These are phyloP conservation scores for Yarrowia sp. DNA, from an alignment of 805 yeast species.

Conservation along the genomic window DNA sequence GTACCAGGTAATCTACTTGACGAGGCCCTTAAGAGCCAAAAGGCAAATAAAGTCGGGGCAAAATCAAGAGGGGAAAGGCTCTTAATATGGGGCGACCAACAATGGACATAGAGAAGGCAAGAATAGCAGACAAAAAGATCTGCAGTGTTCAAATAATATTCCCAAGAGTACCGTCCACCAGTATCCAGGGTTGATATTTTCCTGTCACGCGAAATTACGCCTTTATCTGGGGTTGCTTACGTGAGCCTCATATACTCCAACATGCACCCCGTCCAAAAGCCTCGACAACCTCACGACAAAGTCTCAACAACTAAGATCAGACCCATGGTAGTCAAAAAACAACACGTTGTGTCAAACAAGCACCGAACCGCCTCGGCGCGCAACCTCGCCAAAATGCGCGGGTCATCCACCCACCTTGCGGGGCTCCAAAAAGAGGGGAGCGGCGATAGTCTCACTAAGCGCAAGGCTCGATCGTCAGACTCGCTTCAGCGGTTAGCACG, in stretches of 20 bases:
- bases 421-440: not conserved
- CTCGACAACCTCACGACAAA: not conserved
- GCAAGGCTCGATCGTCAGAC: slow-evolving; percentile 17
- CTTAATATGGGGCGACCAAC: no score
- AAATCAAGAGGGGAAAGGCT: no score
- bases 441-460: slow-evolving; percentile 22
- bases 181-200: no score
- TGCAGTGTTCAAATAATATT: no score
- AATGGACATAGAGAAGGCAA: no score
- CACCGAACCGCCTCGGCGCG: slow-evolving; percentile 16
- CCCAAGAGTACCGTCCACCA: no score
- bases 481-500: slow-evolving; percentile 9
- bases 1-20: not conserved
- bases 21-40: not conserved
- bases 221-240: not conserved
- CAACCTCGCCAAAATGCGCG: slow-evolving; percentile 10
- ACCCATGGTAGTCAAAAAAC: slow-evolving; percentile 19
- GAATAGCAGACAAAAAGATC: no score
- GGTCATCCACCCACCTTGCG: slow-evolving; percentile 9
- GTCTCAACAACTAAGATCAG: not conserved
- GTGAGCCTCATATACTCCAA: not conserved
- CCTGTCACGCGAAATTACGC: not conserved
- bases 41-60: no score
- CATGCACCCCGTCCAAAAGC: not conserved
- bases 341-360: slow-evolving; percentile 20